A percentile compares a stretch with the other conserved stretches of the same genome.
Conservation (phyloP, 2,329 filamentous ascomycete genomes). For the Diplodia sapinea region DNA sequence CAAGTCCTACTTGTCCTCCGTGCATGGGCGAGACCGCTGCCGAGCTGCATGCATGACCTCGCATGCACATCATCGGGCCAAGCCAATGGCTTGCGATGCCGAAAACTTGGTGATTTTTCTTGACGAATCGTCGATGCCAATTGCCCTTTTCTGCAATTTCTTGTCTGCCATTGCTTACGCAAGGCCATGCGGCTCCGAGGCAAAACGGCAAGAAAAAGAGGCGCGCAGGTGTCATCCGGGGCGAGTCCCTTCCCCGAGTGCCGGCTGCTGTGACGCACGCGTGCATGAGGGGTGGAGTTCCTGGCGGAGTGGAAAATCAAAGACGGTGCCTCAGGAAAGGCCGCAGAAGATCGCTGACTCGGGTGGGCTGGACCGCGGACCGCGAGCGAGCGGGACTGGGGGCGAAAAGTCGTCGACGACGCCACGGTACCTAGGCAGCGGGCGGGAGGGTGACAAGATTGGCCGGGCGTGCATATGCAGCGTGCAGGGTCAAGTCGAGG, state of each 20-base stretch:
- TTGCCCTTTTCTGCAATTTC: neutral
- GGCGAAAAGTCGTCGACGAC: neutral
- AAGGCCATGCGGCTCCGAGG: neutral
- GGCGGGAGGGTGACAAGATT: slow-evolving; percentile 16
- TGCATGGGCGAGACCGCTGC: neutral
- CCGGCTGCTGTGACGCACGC: slow-evolving; percentile 6
- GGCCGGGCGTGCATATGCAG: slow-evolving; percentile 25
- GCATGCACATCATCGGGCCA: slow-evolving; percentile 3
- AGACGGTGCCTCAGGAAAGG: neutral
- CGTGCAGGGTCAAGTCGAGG: slow-evolving; percentile 25
- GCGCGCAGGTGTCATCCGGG: no score
- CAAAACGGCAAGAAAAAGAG: no score
- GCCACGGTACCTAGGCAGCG: neutral
- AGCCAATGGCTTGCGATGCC: neutral
- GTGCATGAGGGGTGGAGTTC: neutral
- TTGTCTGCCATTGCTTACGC: neutral
- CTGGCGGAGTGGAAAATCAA: neutral
- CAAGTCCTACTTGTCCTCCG: neutral
- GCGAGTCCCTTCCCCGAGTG: no score
- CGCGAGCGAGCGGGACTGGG: neutral
- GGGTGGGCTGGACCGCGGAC: no score
- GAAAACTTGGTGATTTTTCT: neutral
- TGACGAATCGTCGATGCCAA: neutral
- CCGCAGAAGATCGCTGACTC: neutral
- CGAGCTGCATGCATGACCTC: neutral